Base-by-base conservation (phyloP, 2,329 filamentous ascomycete genomes). In the Verticillium dahliae region DNA sequence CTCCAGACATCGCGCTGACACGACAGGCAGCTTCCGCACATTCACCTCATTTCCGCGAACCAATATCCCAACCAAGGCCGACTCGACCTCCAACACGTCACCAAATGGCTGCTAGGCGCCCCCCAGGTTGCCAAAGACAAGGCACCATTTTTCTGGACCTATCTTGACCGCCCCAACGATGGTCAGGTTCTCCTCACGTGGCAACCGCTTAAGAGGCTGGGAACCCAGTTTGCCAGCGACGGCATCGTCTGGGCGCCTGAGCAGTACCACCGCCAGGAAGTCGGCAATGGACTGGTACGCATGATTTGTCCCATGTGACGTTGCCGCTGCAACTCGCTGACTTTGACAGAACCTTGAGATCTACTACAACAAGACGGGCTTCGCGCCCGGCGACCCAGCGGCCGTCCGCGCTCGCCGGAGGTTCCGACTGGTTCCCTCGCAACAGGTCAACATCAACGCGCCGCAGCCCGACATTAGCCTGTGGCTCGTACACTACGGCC, bases 101-200 rank as follows among this genome's bases (percentile, higher is more conserved):
- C 92, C 64, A 88, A 91, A 70, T 94, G 91, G 82, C 85, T 98
- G 63, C 82, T 93, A 71, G 86, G 88, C 69, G 93, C 92, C 45
- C 91, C 93, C 9, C 89, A 91, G 71, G 90, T 97, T 65, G 90
- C 93, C 68, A 90, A 91, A 74, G 90, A 96, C 71, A 82, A 88
- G 66, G 89, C 92, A 57, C 86, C 94, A 2, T 93, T 99, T 82
- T 91, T 89, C 76, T 99, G 94, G 94, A 93, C 90, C 56, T 97
- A 94, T 74, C 85, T 98, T 61, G 87, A 95, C 69, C 85, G 87
- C 60, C 94, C 94, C 11, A 83, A 83, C 59, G 91, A 96, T 75
- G 92, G 92, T 61, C 89, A 88, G 9, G 84, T 97, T 55, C 85
- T 95, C 72, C 81, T 98, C 65, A 90, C 90, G 59, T 98, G 94